phyloP scores from a whole-genome alignment of 345 rosid species.

The Heritiera fomes region DNA sequence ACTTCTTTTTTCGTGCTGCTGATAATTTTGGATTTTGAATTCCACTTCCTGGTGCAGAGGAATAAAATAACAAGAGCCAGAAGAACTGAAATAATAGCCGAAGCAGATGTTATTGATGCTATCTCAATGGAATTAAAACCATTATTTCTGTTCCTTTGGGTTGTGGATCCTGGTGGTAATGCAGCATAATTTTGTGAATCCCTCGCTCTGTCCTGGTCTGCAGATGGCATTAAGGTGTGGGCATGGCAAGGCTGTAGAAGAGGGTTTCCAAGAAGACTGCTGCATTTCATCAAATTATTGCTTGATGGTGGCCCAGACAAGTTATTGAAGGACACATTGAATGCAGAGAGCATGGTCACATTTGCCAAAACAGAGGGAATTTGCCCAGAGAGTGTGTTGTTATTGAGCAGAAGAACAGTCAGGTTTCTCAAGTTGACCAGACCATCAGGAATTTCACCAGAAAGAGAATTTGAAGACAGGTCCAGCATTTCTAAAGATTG shows the following conservation, averaged over 20 bases:
- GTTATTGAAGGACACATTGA: slow-evolving; percentile 63
- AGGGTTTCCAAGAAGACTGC: slow-evolving; percentile 56
- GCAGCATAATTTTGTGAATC: slow-evolving; percentile 43
- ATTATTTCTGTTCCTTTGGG: slow-evolving; percentile 1
- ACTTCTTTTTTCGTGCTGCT: slow-evolving; percentile 48
- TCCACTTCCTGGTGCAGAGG: slow-evolving; percentile 48
- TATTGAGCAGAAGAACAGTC: slow-evolving; percentile 52
- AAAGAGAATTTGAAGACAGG: slow-evolving; percentile 57
- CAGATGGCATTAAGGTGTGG: slow-evolving; percentile 39
- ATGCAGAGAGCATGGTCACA: slow-evolving; percentile 39
- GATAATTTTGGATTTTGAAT: slow-evolving; percentile 40
- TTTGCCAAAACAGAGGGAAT: slow-evolving; percentile 56
- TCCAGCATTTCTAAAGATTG: slow-evolving; percentile 48
- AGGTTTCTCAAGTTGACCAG: slow-evolving; percentile 48
- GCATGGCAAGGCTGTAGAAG: slow-evolving; percentile 46
- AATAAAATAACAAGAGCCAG: slow-evolving; percentile 46
- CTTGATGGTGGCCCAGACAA: slow-evolving; percentile 56
- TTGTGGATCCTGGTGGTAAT: slow-evolving; percentile 23
- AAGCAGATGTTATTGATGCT: slow-evolving; percentile 62
- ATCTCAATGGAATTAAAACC: slow-evolving; percentile 56
- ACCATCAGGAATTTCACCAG: slow-evolving; percentile 52
- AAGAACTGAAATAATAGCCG: slow-evolving; percentile 57
- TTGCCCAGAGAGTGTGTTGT: slow-evolving; percentile 57
- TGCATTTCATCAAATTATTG: slow-evolving; percentile 43
- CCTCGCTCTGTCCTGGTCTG: slow-evolving; percentile 30